Evolutionary conservation across 768 basidiomycete species (phyloP).

Genomic region (Tricholomella constricta): DNA sequence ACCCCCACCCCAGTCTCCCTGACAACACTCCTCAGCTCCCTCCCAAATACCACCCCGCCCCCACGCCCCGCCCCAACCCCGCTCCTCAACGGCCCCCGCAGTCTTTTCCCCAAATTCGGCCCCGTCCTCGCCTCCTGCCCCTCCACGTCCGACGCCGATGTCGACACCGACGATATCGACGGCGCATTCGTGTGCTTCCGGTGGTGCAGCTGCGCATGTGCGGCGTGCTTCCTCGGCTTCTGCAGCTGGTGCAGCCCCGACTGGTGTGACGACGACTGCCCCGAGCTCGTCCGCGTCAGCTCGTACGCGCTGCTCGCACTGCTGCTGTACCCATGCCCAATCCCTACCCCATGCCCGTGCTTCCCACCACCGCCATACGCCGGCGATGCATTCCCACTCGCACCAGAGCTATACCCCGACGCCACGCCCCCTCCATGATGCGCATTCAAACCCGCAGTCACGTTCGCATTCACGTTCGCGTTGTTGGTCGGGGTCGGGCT

Average conservation of each 20-base stretch:
- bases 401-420: constrained; percentile 10
- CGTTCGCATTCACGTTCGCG: too few relatives aligned
- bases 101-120: constrained; percentile 53
- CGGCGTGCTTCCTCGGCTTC: constrained; percentile 33
- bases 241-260: constrained; percentile 14
- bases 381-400: constrained; percentile 33
- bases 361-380: constrained; percentile 25
- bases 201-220: constrained; percentile 23
- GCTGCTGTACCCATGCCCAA: constrained; percentile 10
- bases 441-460: too few relatives aligned
- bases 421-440: too few relatives aligned
- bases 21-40: constrained; percentile 56
- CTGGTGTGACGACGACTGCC: constrained; percentile 15
- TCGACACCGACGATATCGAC: constrained; percentile 46
- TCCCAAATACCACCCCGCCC: constrained; percentile 69
- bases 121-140: constrained; percentile 40
- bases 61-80: constrained; percentile 31
- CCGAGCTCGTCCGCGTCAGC: constrained; percentile 16
- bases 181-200: constrained; percentile 60
- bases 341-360: background rate
- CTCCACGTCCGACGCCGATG: constrained; percentile 35
- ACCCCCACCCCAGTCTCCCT: constrained; percentile 53
- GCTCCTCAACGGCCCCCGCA: constrained; percentile 55
- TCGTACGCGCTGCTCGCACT: constrained; percentile 1
- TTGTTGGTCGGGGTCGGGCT: constrained; percentile 16